These are phyloP conservation scores for Trametes polyzona DNA, from an alignment of 1,284 basidiomycete species.

Conservation along the genomic window DNA sequence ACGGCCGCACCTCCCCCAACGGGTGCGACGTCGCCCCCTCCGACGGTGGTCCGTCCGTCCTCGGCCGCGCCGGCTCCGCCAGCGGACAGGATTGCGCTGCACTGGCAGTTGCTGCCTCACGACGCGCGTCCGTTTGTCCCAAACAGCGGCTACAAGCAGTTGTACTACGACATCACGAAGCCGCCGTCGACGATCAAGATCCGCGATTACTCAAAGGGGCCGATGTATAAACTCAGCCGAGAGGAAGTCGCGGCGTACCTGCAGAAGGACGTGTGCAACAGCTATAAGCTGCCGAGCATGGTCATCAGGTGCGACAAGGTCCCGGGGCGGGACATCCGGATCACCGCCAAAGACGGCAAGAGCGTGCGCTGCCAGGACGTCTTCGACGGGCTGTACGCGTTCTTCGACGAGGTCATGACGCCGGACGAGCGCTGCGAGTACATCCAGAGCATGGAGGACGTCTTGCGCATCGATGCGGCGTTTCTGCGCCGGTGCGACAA, in stretches of 20 bases:
- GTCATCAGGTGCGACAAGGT: conserved; percentile 37
- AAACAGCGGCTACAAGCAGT: conserved; percentile 14
- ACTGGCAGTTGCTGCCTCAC: conserved; percentile 47
- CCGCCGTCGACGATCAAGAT: conserved; percentile 30
- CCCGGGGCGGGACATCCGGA: conserved; percentile 48
- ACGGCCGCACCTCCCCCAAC: conserved; percentile 16
- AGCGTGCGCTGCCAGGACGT: conserved; percentile 52
- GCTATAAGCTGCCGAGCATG: conserved; percentile 40
- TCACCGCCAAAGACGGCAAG: conserved; percentile 45
- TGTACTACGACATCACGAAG: conserved; percentile 35
- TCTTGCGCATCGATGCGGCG: conserved; percentile 40
- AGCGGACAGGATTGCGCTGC: no score
- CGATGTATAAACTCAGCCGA: conserved; percentile 2
- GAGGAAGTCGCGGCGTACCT: conserved; percentile 33
- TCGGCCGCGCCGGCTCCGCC: no score
- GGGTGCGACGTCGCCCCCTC: conserved; percentile 31
- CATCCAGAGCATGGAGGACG: conserved; percentile 32
- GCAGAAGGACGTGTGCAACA: conserved; percentile 39
- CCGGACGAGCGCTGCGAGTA: conserved; percentile 40
- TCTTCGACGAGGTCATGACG: conserved; percentile 49
- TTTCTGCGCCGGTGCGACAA: conserved; percentile 52
- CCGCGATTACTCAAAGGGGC: conserved; percentile 19
- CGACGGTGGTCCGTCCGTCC: not conserved
- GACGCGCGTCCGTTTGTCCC: conserved; percentile 32
- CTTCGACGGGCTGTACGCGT: conserved; percentile 54